phyloP scores from a whole-genome alignment of 176 grass and related monocot species.

The Ananas comosus region DNA sequence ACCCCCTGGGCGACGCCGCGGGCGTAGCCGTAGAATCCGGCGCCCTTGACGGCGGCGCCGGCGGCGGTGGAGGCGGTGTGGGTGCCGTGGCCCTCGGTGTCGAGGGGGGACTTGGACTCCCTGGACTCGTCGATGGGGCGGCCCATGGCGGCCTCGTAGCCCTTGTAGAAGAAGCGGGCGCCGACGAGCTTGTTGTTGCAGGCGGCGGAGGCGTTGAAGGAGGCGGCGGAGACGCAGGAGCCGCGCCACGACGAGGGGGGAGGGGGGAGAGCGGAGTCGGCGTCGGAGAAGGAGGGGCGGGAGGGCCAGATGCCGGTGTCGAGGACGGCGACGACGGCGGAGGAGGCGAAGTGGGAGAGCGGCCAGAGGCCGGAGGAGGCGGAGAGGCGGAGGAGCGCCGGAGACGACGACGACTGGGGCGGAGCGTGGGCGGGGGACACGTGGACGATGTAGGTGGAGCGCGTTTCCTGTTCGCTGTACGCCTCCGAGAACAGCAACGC shows the following conservation, averaged over 20 bases:
- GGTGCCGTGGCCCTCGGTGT: slow-evolving; percentile 78
- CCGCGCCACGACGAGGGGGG: slow-evolving; percentile 26
- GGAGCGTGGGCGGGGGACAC: slow-evolving; percentile 8
- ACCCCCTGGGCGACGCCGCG: slow-evolving; percentile 55
- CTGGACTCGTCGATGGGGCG: slow-evolving; percentile 46
- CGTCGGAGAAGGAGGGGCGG: slow-evolving; percentile 29
- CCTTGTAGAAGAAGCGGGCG: slow-evolving; percentile 69
- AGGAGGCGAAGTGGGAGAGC: slow-evolving; percentile 19
- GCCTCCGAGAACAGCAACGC: background rate
- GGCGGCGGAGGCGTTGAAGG: slow-evolving; percentile 51
- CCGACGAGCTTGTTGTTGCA: slow-evolving; percentile 79
- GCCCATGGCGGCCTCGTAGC: slow-evolving; percentile 50
- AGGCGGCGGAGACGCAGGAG: slow-evolving; percentile 4
- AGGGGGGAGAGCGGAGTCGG: slow-evolving; percentile 24
- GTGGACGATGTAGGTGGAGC: slow-evolving; percentile 17
- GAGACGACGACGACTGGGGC: background rate
- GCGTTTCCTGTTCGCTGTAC: background rate
- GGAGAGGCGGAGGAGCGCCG: slow-evolving; percentile 25
- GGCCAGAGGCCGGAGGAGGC: slow-evolving; percentile 42
- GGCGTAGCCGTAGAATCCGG: slow-evolving; percentile 49
- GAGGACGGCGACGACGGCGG: slow-evolving; percentile 46
- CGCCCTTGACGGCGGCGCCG: slow-evolving; percentile 21
- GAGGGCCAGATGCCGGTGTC: slow-evolving; percentile 63
- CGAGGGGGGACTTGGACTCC: slow-evolving; percentile 65
- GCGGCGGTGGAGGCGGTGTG: slow-evolving; percentile 79